Evolutionary conservation across 1,139 yeast genomes (phyloP).

Genomic region (Lodderomyces parapsilosis): DNA sequence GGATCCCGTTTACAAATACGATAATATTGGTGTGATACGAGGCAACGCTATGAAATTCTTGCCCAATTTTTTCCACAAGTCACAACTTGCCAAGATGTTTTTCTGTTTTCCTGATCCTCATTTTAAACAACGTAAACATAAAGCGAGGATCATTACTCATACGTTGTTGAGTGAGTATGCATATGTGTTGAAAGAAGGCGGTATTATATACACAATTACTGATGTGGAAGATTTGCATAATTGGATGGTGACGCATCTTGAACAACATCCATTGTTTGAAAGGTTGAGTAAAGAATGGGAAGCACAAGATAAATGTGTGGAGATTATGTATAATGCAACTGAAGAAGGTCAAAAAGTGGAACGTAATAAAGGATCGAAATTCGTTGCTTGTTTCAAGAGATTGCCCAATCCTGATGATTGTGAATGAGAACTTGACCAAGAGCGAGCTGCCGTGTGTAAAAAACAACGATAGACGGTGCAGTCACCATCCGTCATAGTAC

Average conservation of each 20-base stretch:
- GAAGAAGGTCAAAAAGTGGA: conserved; percentile 98
- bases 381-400: conserved; percentile 84
- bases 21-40: conserved; percentile 84
- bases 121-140: conserved; percentile 94
- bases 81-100: conserved; percentile 84
- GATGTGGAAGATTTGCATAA: conserved; percentile 91
- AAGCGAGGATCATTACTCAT: conserved; percentile 90
- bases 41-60: conserved; percentile 97
- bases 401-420: conserved; percentile 55
- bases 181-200: conserved; percentile 81
- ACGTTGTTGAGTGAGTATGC: conserved; percentile 92
- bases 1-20: conserved; percentile 42
- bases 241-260: conserved; percentile 95
- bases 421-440: no score
- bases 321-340: conserved; percentile 84
- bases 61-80: conserved; percentile 85
- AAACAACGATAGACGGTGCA: no score
- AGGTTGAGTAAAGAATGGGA: conserved; percentile 82
- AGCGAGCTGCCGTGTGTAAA: no score
- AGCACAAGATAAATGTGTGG: conserved; percentile 72
- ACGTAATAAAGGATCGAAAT: conserved; percentile 84
- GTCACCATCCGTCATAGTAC: no score
- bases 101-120: conserved; percentile 99
- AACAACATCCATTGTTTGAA: conserved; percentile 87
- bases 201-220: conserved; percentile 88